These are phyloP conservation scores for Jaltomata sinuosa DNA, from an alignment of 257 asterid species.

Conservation along the genomic window DNA sequence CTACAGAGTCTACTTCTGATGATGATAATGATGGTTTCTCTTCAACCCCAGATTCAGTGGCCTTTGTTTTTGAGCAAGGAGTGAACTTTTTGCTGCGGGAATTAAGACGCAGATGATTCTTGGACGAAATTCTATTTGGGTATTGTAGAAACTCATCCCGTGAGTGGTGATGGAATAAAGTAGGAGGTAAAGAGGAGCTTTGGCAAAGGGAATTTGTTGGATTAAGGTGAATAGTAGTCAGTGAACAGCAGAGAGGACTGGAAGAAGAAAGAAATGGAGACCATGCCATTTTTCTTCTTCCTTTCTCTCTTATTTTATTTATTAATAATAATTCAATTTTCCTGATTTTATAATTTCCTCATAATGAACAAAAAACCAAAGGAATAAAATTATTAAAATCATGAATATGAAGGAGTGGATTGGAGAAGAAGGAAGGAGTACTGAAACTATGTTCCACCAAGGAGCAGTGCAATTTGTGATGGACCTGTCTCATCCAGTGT, in stretches of 20 bases:
- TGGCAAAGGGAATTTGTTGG: neutral
- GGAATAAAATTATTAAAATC: neutral
- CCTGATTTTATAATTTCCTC: neutral
- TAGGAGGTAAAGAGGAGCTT: conserved; percentile 17
- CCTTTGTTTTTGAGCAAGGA: conserved; percentile 18
- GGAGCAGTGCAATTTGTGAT: neutral
- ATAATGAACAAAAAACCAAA: neutral
- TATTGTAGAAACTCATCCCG: neutral
- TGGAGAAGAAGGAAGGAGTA: neutral
- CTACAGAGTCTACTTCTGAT: conserved; percentile 46
- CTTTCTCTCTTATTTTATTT: neutral
- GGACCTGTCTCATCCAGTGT: neutral
- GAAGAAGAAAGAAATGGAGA: conserved; percentile 6
- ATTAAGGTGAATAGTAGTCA: conserved; percentile 10
- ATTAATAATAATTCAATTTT: neutral
- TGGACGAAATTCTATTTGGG: neutral
- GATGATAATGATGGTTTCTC: conserved; percentile 13
- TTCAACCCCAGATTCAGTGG: conserved; percentile 29
- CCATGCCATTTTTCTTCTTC: conserved; percentile 37
- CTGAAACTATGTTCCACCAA: neutral
- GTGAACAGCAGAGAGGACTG: conserved; percentile 17
- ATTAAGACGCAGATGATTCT: neutral
- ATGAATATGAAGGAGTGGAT: neutral
- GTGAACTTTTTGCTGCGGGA: neutral
- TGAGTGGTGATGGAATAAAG: neutral